Base-by-base conservation (phyloP, 1,284 basidiomycete genomes). In the Lentinus polychrous region DNA sequence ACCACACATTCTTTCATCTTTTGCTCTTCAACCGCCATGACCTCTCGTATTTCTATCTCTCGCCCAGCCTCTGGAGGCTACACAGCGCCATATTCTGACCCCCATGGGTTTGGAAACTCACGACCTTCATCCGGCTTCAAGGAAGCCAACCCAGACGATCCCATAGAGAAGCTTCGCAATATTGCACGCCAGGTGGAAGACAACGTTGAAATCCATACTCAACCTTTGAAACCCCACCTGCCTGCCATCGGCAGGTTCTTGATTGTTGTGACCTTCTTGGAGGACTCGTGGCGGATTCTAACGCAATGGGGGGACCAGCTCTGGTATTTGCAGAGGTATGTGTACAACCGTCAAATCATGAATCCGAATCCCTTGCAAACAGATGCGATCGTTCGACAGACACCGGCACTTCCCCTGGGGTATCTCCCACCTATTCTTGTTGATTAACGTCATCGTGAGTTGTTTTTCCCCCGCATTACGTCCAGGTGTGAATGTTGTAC, bases 261-360 rank as follows among this genome's bases (percentile, higher is more conserved):
- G 56, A 99, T 99, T 66, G 93, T 99, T 48, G 93, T 96, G 38
- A 99, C 95, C 4, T 99, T 99, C 73, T 73, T 95, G 65, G 95
- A 99, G 74, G 95, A 99, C 66, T 92, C 95, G 10, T 70, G 96
- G 63, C 76, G 95, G 58, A 99, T 99, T 66, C 55, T 91, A 52
- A 92, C 93, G 8, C 95, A 98, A 68, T 97, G 93, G 92, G 66
- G 78, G 46, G 95, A 99, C 72, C 95, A 99, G 70, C 79, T 94
- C 46, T 97, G 94, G 91, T 97, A 96, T 68, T 74, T 97, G 60
- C 89, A 94, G 68, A 86, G 84, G 91, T 91, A 59, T 62, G 86
- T 77, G 17, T 52, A 50, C 24, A 17, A n/a, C 54, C 46, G 45
- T 44, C 47, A 49, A 20, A 31, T 5, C 22, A 27, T 40, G 24